These are phyloP conservation scores for Diaporthe caulivora DNA, from an alignment of 2,329 filamentous ascomycete species.

Conservation along the genomic window DNA sequence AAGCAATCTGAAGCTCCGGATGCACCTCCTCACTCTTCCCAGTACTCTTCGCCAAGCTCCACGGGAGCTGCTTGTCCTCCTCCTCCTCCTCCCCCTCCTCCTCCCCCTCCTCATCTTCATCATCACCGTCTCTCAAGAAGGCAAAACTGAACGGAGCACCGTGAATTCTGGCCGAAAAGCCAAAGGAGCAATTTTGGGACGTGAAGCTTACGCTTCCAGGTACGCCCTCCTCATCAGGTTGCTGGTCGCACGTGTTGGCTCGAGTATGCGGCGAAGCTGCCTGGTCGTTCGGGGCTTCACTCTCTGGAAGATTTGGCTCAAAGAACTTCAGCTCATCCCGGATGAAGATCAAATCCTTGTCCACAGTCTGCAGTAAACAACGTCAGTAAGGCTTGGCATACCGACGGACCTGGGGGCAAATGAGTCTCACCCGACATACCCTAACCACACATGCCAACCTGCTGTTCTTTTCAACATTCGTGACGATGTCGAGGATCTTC, in stretches of 20 bases:
- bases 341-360: not conserved
- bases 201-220: not conserved
- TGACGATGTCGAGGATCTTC: not conserved
- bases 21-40: not conserved
- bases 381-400: not conserved
- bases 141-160: not conserved
- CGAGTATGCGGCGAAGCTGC: too few species aligned
- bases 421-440: slow-evolving; percentile 10
- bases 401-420: not conserved
- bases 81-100: not conserved
- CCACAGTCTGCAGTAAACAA: not conserved
- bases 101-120: not conserved
- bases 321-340: slow-evolving; percentile 4
- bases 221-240: too few species aligned
- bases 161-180: not conserved
- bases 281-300: not conserved
- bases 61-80: not conserved
- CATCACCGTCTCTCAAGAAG: not conserved
- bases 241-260: not conserved
- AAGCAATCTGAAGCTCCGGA: too few species aligned
- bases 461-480: not conserved
- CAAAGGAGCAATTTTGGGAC: not conserved
- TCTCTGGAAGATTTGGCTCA: not conserved
- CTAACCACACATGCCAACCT: not conserved
- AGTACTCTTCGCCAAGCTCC: not conserved